phyloP scores from a whole-genome alignment of 2,329 filamentous ascomycete genomes.

The Dothistroma pini region DNA sequence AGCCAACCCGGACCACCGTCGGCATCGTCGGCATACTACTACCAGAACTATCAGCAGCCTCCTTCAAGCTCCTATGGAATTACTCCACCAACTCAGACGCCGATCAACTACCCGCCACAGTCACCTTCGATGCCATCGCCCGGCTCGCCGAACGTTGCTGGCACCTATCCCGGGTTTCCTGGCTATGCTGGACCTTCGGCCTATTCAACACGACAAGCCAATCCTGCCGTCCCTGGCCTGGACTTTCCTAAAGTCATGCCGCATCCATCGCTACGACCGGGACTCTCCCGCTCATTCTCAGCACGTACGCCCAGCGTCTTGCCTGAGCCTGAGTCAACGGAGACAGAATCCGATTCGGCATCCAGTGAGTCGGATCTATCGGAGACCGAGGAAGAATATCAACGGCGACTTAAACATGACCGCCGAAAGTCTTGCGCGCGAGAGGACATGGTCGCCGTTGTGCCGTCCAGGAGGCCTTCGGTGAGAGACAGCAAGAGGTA shows the following conservation, averaged over 20 bases:
- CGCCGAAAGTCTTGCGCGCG: neutral
- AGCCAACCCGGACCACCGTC: constrained; percentile 23
- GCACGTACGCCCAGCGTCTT: constrained; percentile 7
- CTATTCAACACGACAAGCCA: constrained; percentile 27
- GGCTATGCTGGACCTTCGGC: constrained; percentile 10
- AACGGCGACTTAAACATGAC: neutral
- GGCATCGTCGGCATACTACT: constrained; percentile 29
- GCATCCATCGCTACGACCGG: neutral
- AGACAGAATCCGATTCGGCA: constrained; percentile 10
- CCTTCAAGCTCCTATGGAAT: constrained; percentile 16
- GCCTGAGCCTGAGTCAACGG: constrained; percentile 6
- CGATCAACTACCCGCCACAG: constrained; percentile 22
- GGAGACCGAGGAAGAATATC: constrained; percentile 7
- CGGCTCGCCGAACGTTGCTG: constrained; percentile 10
- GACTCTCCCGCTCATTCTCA: constrained; percentile 9
- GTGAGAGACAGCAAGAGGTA: constrained; percentile 9
- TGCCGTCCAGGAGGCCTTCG: constrained; percentile 4
- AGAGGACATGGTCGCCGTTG: constrained; percentile 1
- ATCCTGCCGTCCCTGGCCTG: constrained; percentile 17
- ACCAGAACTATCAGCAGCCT: constrained; percentile 15
- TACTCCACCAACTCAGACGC: constrained; percentile 22
- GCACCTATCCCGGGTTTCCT: constrained; percentile 18
- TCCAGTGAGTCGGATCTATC: constrained; percentile 1
- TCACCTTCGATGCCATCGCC: constrained; percentile 18
- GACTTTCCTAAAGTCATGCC: constrained; percentile 15